A percentile compares a stretch with the other conserved stretches of the same genome.
Conservation (phyloP, 169 alveolate species). For the Plasmodium berghei region DNA sequence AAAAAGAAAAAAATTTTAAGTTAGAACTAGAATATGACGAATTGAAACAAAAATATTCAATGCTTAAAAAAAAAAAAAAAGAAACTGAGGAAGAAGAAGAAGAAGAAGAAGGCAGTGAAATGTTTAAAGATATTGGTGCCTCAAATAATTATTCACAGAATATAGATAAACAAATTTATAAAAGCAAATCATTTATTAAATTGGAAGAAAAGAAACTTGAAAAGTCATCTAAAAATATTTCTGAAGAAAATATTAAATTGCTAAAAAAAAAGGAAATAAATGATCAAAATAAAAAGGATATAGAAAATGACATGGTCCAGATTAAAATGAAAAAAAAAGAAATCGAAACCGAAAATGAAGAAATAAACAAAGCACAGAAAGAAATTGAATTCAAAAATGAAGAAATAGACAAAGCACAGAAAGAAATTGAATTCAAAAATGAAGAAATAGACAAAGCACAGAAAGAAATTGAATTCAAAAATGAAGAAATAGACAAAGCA, state of each 20-base stretch:
- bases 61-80: slow-evolving; percentile 43
- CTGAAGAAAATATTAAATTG: slow-evolving; percentile 27
- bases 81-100: background rate
- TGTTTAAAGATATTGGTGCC: background rate
- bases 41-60: slow-evolving; percentile 48
- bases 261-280: slow-evolving; percentile 35
- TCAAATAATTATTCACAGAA: slow-evolving; percentile 2
- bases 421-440: too few relatives aligned
- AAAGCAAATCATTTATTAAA: slow-evolving; percentile 39
- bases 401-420: background rate
- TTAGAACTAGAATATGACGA: slow-evolving; percentile 66
- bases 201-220: slow-evolving; percentile 43
- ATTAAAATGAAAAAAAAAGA: slow-evolving; percentile 23
- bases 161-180: slow-evolving; percentile 16
- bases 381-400: background rate
- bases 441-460: background rate
- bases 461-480: slow-evolving; percentile 23
- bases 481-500: background rate
- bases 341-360: slow-evolving; percentile 11
- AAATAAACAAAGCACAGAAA: background rate
- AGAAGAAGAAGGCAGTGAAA: slow-evolving; percentile 35
- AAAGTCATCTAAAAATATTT: slow-evolving; percentile 41
- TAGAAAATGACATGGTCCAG: slow-evolving; percentile 33
- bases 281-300: slow-evolving; percentile 32
- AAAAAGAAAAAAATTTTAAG: slow-evolving; percentile 50